Evolutionary conservation across 2,329 filamentous ascomycete genomes (phyloP).

Genomic region (Dissoconium aciculare): DNA sequence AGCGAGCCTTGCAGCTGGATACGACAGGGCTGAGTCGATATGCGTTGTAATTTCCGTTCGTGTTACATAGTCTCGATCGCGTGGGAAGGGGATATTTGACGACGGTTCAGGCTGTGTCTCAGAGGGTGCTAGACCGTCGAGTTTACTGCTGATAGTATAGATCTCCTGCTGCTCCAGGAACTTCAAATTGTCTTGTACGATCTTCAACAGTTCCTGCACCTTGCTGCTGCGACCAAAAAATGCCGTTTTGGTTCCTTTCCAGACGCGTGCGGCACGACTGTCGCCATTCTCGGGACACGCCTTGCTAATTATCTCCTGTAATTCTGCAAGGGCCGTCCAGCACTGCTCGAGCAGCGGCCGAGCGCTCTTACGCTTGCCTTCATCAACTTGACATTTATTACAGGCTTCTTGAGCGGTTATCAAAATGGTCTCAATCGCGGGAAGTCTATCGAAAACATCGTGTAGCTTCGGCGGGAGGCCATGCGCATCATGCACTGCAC

Average conservation of each 20-base stretch:
- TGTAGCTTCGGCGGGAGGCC: slow-evolving; percentile 10
- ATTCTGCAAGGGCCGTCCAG: slow-evolving; percentile 3
- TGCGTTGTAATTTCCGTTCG: not conserved
- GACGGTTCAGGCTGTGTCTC: not conserved
- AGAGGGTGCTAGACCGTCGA: slow-evolving; percentile 6
- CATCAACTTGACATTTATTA: slow-evolving; percentile 2
- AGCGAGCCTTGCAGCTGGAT: not conserved
- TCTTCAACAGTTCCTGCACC: slow-evolving; percentile 5
- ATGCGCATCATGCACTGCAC: slow-evolving; percentile 10
- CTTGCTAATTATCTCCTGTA: slow-evolving; percentile 5
- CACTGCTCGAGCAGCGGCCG: slow-evolving; percentile 5
- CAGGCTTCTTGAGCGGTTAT: slow-evolving; percentile 4
- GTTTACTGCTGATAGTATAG: slow-evolving; percentile 5
- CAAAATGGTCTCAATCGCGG: slow-evolving; percentile 9
- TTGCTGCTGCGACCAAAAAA: slow-evolving; percentile 7
- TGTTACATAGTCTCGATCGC: slow-evolving; percentile 1
- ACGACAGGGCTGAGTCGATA: not conserved
- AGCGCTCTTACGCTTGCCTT: slow-evolving; percentile 2
- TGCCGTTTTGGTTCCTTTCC: slow-evolving; percentile 6
- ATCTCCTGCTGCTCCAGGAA: slow-evolving; percentile 5
- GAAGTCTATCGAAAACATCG: slow-evolving; percentile 8
- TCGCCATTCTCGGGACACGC: slow-evolving; percentile 7
- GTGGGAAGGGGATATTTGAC: not conserved
- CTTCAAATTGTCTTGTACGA: slow-evolving; percentile 2
- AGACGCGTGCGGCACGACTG: slow-evolving; percentile 5